phyloP scores from a whole-genome alignment of 1,139 yeast species.

The Zygoascus sp. region DNA sequence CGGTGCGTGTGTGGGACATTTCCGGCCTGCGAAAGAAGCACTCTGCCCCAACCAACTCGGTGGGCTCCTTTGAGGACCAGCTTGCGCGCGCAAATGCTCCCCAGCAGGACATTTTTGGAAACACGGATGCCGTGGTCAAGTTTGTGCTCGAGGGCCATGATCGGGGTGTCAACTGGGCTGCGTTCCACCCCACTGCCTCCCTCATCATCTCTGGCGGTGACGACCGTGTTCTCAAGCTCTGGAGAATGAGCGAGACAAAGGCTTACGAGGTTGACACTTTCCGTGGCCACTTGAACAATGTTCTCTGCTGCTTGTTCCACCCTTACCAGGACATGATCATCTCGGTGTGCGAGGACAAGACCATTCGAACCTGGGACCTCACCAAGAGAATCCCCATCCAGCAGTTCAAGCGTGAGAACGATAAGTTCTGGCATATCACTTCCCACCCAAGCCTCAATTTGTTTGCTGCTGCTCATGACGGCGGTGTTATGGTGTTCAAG shows the following conservation, averaged over 20 bases:
- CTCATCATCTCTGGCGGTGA: conserved; percentile 95
- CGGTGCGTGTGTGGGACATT: conserved; percentile 99
- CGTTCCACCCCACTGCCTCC: conserved; percentile 96
- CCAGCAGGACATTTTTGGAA: conserved; percentile 84
- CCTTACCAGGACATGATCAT: conserved; percentile 89
- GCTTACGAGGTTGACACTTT: conserved; percentile 99
- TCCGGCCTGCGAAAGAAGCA: conserved; percentile 93
- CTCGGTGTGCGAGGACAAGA: conserved; percentile 94
- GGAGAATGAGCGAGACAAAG: conserved; percentile 97
- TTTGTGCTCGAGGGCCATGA: conserved; percentile 97
- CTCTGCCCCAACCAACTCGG: conserved; percentile 59
- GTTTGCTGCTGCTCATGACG: conserved; percentile 95
- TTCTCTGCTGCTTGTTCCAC: conserved; percentile 84
- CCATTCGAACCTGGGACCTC: conserved; percentile 96
- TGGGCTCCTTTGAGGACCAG: conserved; percentile 66
- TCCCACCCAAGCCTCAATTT: conserved; percentile 86
- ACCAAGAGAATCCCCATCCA: conserved; percentile 91
- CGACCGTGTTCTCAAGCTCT: conserved; percentile 88
- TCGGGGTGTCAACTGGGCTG: conserved; percentile 97
- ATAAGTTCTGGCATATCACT: conserved; percentile 90
- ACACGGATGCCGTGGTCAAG: conserved; percentile 89
- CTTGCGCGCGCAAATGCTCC: conserved; percentile 46
- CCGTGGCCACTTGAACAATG: conserved; percentile 94
- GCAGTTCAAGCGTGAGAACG: conserved; percentile 90
- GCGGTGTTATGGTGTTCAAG: conserved; percentile 97